Base-by-base conservation (phyloP, 192 early-diverging fungal species). In the Rhizophagus sp. region DNA sequence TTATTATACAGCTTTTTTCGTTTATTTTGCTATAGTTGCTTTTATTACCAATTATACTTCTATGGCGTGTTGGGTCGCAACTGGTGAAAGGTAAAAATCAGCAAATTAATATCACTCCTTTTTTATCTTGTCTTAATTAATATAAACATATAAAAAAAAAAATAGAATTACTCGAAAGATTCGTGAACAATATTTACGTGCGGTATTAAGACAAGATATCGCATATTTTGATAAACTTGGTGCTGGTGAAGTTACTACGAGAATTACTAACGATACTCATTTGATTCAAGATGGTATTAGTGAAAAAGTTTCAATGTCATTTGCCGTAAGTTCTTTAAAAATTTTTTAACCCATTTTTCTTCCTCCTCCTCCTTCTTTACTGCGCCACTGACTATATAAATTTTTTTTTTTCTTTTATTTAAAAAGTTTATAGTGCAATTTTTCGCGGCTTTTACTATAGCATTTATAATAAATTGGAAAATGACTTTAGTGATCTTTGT, bases 221-320 rank as follows among this genome's bases (percentile, higher is more conserved):
- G 93, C 92, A 25, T 98, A 94, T 91, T 97, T 97, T 81, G 97
- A 98, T 76, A 88, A 87, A 27, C 87, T 85, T 67, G 90, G 91
- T 61, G 91, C 95, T 49, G 93, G 95, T 68, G 85, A 86, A 62
- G 88, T 98, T 49, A 93, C 95, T 6, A 96, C 96, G 30, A 93
- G 96, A 30, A 91, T 98, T 39, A 93, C 95, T 66, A 88, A 90
- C 41, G 96, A 97, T 68, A 96, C 95, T 47, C 91, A 93, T 49
- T 76, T 97, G 82, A 90, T 98, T 62, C 95, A 98, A 85, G 96
- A 97, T 73, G 96, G 95, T 36, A 93, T 95, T 44, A 89, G 89
- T 19, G 95, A 96, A 70, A 97, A 97, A 81, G 88, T 95, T 52
- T 89, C 93, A 77, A 84, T 94, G 73, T 85, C 93, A 34, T 65